Conservation (phyloP, 2,329 filamentous ascomycete genomes). For the Paecilomyces sp. region DNA sequence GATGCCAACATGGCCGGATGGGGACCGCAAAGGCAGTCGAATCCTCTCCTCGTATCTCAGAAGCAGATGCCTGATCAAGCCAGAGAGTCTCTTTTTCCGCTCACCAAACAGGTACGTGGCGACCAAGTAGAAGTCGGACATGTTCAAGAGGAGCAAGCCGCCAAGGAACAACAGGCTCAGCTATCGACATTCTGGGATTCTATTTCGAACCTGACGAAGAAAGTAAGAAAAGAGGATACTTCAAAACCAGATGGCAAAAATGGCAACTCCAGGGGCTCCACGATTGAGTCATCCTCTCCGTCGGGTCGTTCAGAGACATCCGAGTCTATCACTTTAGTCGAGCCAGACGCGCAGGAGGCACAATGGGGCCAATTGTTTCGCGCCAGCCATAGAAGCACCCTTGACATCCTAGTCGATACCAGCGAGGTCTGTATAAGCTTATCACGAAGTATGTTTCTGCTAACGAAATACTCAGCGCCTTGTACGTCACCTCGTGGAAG, state of each 20-base stretch:
- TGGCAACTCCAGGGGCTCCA: not conserved
- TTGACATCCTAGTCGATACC: constrained; percentile 18
- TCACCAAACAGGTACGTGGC: not conserved
- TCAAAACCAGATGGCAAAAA: not conserved
- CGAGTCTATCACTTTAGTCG: constrained; percentile 1
- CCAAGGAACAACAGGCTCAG: not conserved
- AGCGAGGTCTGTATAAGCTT: constrained; percentile 19
- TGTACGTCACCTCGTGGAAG: constrained; percentile 38
- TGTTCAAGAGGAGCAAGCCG: not conserved
- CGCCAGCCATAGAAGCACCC: constrained; percentile 6
- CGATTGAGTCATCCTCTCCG: not conserved
- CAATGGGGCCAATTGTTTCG: constrained; percentile 4
- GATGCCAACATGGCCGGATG: not conserved
- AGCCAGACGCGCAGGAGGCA: not conserved
- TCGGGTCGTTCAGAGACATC: not conserved
- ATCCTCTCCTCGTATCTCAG: not conserved
- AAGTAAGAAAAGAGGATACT: not conserved
- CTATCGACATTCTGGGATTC: not conserved
- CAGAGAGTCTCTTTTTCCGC: not conserved
- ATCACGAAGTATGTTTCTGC: not conserved
- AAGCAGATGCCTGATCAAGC: not conserved
- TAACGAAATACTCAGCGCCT: constrained; percentile 25
- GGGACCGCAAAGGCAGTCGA: not conserved
- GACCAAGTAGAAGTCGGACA: not conserved
- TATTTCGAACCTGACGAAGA: not conserved